A percentile compares a stretch with the other conserved stretches of the same genome.
Conservation (phyloP, 768 basidiomycete genomes). For the Austroboletus eburneus region DNA sequence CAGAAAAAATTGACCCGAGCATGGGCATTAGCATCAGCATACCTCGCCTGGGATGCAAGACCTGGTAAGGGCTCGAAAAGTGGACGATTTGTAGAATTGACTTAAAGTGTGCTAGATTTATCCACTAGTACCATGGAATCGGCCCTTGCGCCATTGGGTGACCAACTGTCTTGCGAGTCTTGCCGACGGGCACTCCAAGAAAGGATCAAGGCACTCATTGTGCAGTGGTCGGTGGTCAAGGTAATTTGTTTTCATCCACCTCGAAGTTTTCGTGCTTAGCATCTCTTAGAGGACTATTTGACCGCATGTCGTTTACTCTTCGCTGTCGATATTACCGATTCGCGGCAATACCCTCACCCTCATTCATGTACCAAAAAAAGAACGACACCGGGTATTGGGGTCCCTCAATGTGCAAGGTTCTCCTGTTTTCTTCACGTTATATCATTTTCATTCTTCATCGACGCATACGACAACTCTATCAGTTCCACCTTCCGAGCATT, state of each 20-base stretch:
- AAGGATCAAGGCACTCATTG: conserved; percentile 61
- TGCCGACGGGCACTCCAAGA: conserved; percentile 61
- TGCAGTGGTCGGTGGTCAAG: conserved; percentile 80
- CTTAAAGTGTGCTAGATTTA: conserved; percentile 46
- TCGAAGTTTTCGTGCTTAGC: conserved; percentile 7
- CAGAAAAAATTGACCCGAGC: conserved; percentile 78
- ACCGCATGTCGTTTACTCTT: background rate
- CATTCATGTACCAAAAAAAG: background rate
- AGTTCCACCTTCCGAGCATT: background rate
- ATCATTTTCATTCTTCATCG: background rate
- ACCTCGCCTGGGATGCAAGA: conserved; percentile 79
- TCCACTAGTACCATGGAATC: conserved; percentile 69
- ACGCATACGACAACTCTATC: conserved; percentile 1
- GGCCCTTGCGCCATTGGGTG: conserved; percentile 63
- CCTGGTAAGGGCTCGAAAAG: conserved; percentile 48
- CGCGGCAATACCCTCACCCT: conserved; percentile 6
- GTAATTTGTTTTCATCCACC: conserved; percentile 31
- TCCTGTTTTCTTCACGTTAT: conserved; percentile 5
- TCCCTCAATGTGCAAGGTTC: background rate
- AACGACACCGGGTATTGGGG: background rate
- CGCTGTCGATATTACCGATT: background rate
- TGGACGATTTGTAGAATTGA: conserved; percentile 2
- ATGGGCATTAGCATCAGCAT: conserved; percentile 79
- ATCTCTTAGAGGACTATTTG: conserved; percentile 53
- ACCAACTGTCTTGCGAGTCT: conserved; percentile 66